A percentile compares a stretch with the other conserved stretches of the same genome.
phyloP scores from a whole-genome alignment of 2,329 filamentous ascomycete genomes.

The Lachnellula arida region DNA sequence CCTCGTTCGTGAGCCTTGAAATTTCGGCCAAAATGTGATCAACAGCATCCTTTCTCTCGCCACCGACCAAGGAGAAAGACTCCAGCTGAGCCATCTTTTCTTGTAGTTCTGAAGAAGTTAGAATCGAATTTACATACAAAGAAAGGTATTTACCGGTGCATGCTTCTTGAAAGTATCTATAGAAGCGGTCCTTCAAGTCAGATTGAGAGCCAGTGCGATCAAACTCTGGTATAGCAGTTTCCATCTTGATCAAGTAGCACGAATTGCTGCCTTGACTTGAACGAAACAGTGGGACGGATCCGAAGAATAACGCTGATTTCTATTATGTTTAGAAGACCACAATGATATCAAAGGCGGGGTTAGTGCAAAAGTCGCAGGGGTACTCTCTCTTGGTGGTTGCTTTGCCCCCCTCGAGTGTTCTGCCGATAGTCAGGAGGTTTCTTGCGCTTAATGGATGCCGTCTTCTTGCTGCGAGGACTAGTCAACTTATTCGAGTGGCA shows the following conservation, averaged over 20 bases:
- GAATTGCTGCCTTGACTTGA: neutral
- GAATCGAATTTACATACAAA: neutral
- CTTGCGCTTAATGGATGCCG: too few relatives aligned
- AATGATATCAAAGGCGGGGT: neutral
- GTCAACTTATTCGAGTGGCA: too few relatives aligned
- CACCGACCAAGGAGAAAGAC: slow-evolving; percentile 56
- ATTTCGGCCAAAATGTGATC: slow-evolving; percentile 79
- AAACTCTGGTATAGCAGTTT: slow-evolving; percentile 17
- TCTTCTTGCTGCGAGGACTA: too few relatives aligned
- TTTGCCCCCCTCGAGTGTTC: too few relatives aligned
- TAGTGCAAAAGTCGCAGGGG: neutral
- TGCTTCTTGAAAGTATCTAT: slow-evolving; percentile 54
- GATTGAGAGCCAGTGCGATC: slow-evolving; percentile 14
- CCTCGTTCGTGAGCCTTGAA: slow-evolving; percentile 73
- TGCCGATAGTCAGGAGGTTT: too few relatives aligned
- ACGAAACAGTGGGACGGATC: too few relatives aligned
- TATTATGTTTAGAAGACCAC: neutral
- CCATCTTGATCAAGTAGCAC: slow-evolving; percentile 7
- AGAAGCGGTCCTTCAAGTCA: slow-evolving; percentile 72
- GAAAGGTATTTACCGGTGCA: slow-evolving; percentile 4
- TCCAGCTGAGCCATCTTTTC: slow-evolving; percentile 67
- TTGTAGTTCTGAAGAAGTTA: slow-evolving; percentile 57
- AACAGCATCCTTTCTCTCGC: slow-evolving; percentile 74
- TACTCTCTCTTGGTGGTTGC: neutral
- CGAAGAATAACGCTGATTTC: neutral